Evolutionary conservation across 1,139 yeast genomes (phyloP), one percentile per base, ranked within the genome.

Genomic region (Taphrina flavorubra): DNA sequence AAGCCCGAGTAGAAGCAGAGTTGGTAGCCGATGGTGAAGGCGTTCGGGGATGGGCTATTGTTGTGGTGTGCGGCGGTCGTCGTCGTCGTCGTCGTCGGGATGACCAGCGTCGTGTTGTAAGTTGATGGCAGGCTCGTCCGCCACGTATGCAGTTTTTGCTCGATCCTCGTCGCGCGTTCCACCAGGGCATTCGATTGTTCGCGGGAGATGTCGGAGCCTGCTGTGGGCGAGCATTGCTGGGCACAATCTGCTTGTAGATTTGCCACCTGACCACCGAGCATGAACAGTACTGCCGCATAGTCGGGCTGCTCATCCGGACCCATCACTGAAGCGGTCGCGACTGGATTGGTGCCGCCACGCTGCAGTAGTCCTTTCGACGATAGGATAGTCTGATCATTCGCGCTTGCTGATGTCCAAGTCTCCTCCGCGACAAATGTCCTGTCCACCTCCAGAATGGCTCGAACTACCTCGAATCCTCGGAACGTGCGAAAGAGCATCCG

Each of bases 341-440:
- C n/a, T 8, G 40, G 49, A 51, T 14, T 20, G 8, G 18, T 7
- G 10, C 31, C 20, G 7, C n/a, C 16, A 13, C 11, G 25, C n/a
- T 14, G 53, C 14, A 63, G 47, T 10, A 63, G 13, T 13, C 51
- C 61, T n/a, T 42, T 36, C 14, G 46, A 36, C 34, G 31, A 20
- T 2, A 16, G 39, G 18, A 56, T 56, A 2, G 67, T 63, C 44
- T 46, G 51, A 11, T 34, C 20, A 37, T 36, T 46, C 31, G 61
- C 55, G 53, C 51, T 18, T 5, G 18, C 16, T 10, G 36, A 13
- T 13, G 67, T 63, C 67, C 67, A 63, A 6, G 18, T 40, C 16
- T 53, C 61, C n/a, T 63, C 67, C 4, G 67, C 67, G 20, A 63
- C 59, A 16, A 63, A 40, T 36, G 67, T 63, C 14, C 37, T 39